A percentile compares a stretch with the other conserved stretches of the same genome.
These are phyloP conservation scores for Fusarium brachygibbosum DNA, from an alignment of 2,329 filamentous ascomycete species.

Conservation along the genomic window DNA sequence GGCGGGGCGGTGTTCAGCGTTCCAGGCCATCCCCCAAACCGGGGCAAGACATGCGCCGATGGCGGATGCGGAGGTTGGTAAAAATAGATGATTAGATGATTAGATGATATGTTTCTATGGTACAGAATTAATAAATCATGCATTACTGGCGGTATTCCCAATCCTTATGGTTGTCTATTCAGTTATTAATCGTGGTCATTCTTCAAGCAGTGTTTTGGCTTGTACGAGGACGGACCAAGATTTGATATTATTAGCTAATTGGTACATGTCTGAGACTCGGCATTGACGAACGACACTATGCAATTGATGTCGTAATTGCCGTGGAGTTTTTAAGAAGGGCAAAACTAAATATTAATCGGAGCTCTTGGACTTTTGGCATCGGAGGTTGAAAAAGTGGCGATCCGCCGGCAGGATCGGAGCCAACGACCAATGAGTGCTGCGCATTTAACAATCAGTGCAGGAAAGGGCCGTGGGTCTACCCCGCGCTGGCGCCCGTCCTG, in stretches of 20 bases:
- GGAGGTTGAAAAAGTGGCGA: conserved; percentile 47
- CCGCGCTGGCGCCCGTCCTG: conserved; percentile 46
- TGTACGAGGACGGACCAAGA: background rate
- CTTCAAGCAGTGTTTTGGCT: background rate
- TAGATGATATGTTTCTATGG: conserved; percentile 15
- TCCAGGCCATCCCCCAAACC: conserved; percentile 6
- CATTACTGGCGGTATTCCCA: background rate
- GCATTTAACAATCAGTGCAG: conserved; percentile 51
- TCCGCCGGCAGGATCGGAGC: conserved; percentile 36
- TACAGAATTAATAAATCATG: conserved; percentile 4
- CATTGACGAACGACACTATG: background rate
- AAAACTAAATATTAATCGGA: conserved; percentile 28
- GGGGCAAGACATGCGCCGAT: conserved; percentile 35
- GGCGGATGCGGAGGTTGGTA: conserved; percentile 38
- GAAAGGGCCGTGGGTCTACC: conserved; percentile 45
- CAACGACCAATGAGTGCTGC: conserved; percentile 41
- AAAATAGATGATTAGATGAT: conserved; percentile 11
- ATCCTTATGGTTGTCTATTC: background rate
- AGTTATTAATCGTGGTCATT: background rate
- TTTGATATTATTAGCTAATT: conserved; percentile 11
- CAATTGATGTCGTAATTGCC: conserved; percentile 38
- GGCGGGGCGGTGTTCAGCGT: conserved; percentile 17
- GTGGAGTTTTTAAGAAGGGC: conserved; percentile 8
- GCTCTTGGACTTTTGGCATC: conserved; percentile 37
- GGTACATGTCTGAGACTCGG: conserved; percentile 1